Conservation (phyloP, 2,329 filamentous ascomycete genomes). For the Fusarium caatingaense region DNA sequence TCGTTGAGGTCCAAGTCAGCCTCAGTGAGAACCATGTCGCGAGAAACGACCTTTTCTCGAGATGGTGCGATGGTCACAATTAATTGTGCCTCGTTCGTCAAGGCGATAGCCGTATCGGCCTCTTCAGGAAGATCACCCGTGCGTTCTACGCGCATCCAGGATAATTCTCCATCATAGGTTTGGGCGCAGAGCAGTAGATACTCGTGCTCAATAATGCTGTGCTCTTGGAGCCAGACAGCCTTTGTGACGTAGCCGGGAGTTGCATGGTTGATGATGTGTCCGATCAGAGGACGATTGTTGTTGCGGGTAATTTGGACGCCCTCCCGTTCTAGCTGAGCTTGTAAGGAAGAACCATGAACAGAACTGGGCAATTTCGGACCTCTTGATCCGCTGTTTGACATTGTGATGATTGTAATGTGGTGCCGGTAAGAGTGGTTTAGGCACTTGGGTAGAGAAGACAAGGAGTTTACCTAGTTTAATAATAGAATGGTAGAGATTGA, state of each 20-base stretch:
- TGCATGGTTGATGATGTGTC: background rate
- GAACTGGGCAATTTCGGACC: background rate
- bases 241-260: background rate
- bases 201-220: background rate
- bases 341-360: background rate
- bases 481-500: too few species aligned
- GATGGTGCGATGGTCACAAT: background rate
- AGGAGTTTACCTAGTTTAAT: too few species aligned
- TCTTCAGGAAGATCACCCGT: background rate
- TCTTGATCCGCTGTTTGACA: conserved; percentile 1
- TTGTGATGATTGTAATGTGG: background rate
- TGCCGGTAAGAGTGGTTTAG: too few species aligned
- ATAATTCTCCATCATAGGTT: background rate
- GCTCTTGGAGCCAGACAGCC: background rate
- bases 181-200: background rate
- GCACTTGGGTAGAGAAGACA: too few species aligned
- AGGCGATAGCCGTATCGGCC: background rate
- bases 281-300: background rate
- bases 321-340: conserved; percentile 1
- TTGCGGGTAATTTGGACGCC: background rate
- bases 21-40: background rate
- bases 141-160: background rate
- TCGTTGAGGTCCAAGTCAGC: background rate
- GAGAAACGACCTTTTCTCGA: background rate
- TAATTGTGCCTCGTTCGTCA: conserved; percentile 1